Conservation (phyloP, 2,329 filamentous ascomycete genomes). For the Pseudofabraea citricarpa region DNA sequence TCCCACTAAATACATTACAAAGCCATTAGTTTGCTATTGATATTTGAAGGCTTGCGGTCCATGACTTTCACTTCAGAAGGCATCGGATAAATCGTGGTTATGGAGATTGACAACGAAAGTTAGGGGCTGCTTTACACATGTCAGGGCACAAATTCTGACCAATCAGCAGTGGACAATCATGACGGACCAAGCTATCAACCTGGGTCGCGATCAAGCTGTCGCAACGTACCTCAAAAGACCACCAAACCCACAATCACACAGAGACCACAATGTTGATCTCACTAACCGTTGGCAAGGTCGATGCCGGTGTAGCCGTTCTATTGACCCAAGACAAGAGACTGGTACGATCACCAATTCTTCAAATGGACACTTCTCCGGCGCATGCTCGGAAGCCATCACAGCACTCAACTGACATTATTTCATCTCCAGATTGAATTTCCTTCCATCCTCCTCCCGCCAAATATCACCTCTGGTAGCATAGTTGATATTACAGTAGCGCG, state of each 20-base stretch:
- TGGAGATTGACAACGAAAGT: too few relatives aligned
- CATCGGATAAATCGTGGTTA: too few relatives aligned
- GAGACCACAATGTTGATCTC: conserved; percentile 78
- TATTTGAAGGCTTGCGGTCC: too few relatives aligned
- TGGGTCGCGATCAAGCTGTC: conserved; percentile 11
- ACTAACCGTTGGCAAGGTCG: conserved; percentile 97
- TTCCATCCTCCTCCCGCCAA: conserved; percentile 89
- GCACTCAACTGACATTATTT: conserved; percentile 19
- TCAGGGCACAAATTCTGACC: not conserved
- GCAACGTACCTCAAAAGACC: conserved; percentile 15
- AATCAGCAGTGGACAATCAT: not conserved
- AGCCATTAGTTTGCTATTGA: too few relatives aligned
- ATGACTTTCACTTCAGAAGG: too few relatives aligned
- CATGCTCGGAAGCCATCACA: conserved; percentile 1
- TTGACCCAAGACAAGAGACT: conserved; percentile 95
- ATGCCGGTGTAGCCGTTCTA: conserved; percentile 95
- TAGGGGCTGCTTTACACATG: too few relatives aligned
- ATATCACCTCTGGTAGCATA: conserved; percentile 93
- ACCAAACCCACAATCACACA: not conserved
- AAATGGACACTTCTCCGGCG: not conserved
- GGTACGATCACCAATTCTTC: conserved; percentile 47
- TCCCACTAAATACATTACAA: too few relatives aligned
- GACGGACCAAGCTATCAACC: not conserved
- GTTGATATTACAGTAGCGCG: conserved; percentile 95
- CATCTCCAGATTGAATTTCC: conserved; percentile 97